Conservation (phyloP, 2,329 filamentous ascomycete species). For the Tricladium varicosporioides region DNA sequence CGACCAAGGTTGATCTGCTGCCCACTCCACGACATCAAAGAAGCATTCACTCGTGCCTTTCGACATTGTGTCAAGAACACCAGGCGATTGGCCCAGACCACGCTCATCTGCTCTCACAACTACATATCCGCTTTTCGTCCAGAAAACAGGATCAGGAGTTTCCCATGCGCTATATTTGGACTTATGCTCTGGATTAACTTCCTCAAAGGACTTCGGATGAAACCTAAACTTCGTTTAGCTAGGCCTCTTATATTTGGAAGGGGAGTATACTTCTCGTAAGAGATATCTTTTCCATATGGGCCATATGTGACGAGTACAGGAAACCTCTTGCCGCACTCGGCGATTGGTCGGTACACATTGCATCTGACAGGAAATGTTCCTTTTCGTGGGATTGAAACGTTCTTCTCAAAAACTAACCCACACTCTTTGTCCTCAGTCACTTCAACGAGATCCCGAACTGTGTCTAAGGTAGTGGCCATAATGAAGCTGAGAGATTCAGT, state of each 20-base stretch:
- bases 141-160: conserved; percentile 42
- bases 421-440: conserved; percentile 14
- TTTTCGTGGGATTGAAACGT: conserved; percentile 43
- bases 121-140: conserved; percentile 41
- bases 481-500: neutral
- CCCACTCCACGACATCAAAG: conserved; percentile 51
- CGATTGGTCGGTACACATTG: conserved; percentile 50
- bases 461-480: conserved; percentile 8
- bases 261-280: conserved; percentile 48
- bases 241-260: no score
- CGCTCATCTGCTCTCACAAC: conserved; percentile 48
- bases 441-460: conserved; percentile 9
- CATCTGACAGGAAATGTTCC: conserved; percentile 42
- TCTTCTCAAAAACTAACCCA: conserved; percentile 39
- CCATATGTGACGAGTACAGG: conserved; percentile 70
- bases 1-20: conserved; percentile 48
- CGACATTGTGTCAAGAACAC: conserved; percentile 52
- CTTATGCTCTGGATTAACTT: conserved; percentile 42
- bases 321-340: conserved; percentile 36
- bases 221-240: conserved; percentile 37
- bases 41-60: conserved; percentile 49
- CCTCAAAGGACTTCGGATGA: conserved; percentile 46
- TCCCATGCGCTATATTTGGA: conserved; percentile 43
- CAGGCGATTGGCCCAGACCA: conserved; percentile 50
- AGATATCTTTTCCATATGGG: conserved; percentile 72